A percentile compares a stretch with the other conserved stretches of the same genome.
Evolutionary conservation across 495 filamentous ascomycete genomes (phyloP).

Genomic region (Extremus antarcticus): DNA sequence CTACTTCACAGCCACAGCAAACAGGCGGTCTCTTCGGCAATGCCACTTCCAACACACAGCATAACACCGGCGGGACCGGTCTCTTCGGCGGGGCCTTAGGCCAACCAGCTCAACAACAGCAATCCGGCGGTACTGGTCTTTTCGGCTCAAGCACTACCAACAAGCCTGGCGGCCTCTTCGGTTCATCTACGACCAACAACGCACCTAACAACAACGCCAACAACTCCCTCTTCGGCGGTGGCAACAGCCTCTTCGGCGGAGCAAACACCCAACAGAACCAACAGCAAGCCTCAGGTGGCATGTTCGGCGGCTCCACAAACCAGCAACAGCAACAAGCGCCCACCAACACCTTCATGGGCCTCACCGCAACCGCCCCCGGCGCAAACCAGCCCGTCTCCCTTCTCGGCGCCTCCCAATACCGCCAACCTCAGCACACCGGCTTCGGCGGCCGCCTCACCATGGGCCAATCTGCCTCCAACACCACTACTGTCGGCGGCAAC

Average conservation of each 20-base stretch:
- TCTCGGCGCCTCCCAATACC: conserved; percentile 21
- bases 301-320: background rate
- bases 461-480: conserved; percentile 3
- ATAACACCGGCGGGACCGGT: background rate
- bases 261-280: background rate
- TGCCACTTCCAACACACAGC: conserved; percentile 4
- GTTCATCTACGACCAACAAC: conserved; percentile 3
- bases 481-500: background rate
- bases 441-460: conserved; percentile 12
- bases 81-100: conserved; percentile 6
- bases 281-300: background rate
- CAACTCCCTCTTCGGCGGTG: conserved; percentile 6
- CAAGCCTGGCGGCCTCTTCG: background rate
- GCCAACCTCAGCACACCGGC: conserved; percentile 22
- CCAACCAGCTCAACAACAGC: background rate
- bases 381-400: conserved; percentile 21
- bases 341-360: conserved; percentile 27
- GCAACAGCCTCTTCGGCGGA: conserved; percentile 12
- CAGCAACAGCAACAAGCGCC: conserved; percentile 9
- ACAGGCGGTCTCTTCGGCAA: background rate
- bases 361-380: conserved; percentile 1
- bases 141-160: conserved; percentile 3
- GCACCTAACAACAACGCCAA: background rate
- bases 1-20: conserved; percentile 4
- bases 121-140: conserved; percentile 19